Evolutionary conservation across 139 green algal species (phyloP).

Genomic region (Chlamydomonas sphaeroides): DNA sequence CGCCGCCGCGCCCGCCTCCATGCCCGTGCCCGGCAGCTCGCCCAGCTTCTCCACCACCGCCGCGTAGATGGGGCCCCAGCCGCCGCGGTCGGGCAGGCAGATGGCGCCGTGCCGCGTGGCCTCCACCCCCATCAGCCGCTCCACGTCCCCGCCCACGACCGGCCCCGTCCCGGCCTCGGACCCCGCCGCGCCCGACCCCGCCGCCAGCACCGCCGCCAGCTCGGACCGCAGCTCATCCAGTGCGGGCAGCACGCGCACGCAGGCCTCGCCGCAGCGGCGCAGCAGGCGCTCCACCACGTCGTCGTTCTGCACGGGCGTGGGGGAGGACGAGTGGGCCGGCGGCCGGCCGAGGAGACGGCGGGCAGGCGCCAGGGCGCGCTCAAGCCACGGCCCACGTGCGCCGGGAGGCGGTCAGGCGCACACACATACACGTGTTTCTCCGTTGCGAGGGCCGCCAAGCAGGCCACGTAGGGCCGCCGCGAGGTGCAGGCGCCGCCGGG

Average conservation of each 20-base stretch:
- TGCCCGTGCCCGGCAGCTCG: neutral
- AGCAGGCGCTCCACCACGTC: constrained; percentile 60
- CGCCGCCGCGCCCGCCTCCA: neutral
- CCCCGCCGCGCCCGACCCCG: too few species aligned
- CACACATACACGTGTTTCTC: too few species aligned
- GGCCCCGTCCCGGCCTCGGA: neutral
- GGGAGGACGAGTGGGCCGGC: too few species aligned
- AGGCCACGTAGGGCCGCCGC: too few species aligned
- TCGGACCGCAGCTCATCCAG: neutral
- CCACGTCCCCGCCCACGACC: too few species aligned
- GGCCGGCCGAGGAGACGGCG: too few species aligned
- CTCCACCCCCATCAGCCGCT: constrained; percentile 33
- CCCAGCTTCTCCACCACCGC: constrained; percentile 63
- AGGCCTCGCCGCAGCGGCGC: neutral
- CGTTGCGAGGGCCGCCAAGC: too few species aligned
- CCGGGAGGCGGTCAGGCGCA: too few species aligned
- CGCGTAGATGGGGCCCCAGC: constrained; percentile 64
- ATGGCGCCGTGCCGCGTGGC: constrained; percentile 58
- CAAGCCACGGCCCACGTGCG: too few species aligned
- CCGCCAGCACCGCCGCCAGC: neutral
- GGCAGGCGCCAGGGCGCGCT: too few species aligned
- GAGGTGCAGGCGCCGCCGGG: too few species aligned
- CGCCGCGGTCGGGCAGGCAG: constrained; percentile 56
- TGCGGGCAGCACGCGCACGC: constrained; percentile 1
- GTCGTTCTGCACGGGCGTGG: constrained; percentile 69